Evolutionary conservation across 2,329 filamentous ascomycete species (phyloP).

Genomic region (Mariannaea sp.): DNA sequence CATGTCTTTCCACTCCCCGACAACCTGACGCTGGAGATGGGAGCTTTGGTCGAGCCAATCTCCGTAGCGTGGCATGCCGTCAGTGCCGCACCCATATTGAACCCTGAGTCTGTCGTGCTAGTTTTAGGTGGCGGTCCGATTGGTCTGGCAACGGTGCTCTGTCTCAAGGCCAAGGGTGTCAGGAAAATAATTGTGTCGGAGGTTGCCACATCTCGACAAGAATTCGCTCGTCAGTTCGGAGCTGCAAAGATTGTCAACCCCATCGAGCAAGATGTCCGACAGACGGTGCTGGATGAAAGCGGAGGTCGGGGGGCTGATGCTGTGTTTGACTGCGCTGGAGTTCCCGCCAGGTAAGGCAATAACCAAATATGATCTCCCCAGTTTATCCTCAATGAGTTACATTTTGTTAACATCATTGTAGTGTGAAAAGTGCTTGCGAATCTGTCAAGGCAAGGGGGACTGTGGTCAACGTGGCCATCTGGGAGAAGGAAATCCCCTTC

Average conservation of each 20-base stretch:
- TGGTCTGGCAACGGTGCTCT: conserved; percentile 53
- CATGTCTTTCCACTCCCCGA: conserved; percentile 57
- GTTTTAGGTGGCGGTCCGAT: conserved; percentile 58
- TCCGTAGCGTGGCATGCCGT: conserved; percentile 53
- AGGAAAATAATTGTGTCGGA: conserved; percentile 54
- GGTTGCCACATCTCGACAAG: conserved; percentile 46
- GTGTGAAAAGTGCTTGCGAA: conserved; percentile 46
- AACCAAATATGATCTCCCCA: neutral
- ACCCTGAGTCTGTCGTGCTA: conserved; percentile 50
- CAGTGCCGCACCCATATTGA: conserved; percentile 48
- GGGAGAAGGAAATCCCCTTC: conserved; percentile 52
- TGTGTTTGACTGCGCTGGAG: conserved; percentile 66
- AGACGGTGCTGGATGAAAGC: conserved; percentile 52
- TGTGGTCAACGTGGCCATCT: conserved; percentile 68
- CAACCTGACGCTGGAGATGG: conserved; percentile 55
- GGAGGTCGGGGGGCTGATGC: conserved; percentile 58
- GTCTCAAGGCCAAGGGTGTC: conserved; percentile 52
- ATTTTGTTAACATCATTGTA: too few species aligned
- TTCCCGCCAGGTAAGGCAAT: conserved; percentile 40
- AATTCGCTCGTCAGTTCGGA: conserved; percentile 50
- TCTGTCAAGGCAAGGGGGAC: conserved; percentile 59
- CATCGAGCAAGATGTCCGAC: conserved; percentile 51
- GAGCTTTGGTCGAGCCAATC: conserved; percentile 57
- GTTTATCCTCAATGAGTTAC: too few species aligned
- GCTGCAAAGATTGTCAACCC: conserved; percentile 51